Percentiles rank a stretch among this genome's conserved stretches.
Evolutionary conservation across 2,329 filamentous ascomycete species (phyloP).

Genomic region (Dothideomycetes sp.): DNA sequence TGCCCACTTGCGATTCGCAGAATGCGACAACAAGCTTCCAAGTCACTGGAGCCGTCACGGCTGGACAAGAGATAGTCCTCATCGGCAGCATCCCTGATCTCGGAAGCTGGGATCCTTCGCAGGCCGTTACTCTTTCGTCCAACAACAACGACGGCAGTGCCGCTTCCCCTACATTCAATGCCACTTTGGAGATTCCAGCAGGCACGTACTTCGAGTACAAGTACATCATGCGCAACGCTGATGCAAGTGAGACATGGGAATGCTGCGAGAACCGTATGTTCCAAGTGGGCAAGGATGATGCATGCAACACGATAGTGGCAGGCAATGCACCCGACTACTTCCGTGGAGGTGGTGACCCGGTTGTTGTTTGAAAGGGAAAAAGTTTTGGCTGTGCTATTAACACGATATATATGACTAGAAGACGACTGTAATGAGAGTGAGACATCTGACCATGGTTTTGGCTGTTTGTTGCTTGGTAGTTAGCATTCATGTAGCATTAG

Average conservation of each 20-base stretch:
- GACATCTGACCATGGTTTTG: no score
- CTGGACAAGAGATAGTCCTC: constrained; percentile 57
- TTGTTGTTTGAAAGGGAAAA: no score
- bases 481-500: no score
- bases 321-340: constrained; percentile 1
- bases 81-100: constrained; percentile 50
- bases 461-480: no score
- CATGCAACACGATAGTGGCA: background rate
- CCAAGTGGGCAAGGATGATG: background rate
- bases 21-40: constrained; percentile 1
- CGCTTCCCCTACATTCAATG: constrained; percentile 40
- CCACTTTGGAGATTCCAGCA: constrained; percentile 43
- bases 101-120: constrained; percentile 47
- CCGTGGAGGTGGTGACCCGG: constrained; percentile 2
- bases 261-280: constrained; percentile 17
- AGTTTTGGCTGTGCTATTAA: no score
- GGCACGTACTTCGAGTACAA: constrained; percentile 57
- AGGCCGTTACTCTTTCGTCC: constrained; percentile 49
- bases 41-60: constrained; percentile 34
- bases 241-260: constrained; percentile 55
- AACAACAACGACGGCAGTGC: constrained; percentile 48
- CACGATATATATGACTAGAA: no score
- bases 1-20: background rate
- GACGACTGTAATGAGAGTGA: no score
- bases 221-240: constrained; percentile 50